These are phyloP conservation scores for Capronia epimyces DNA, from an alignment of 2,329 filamentous ascomycete species.

Conservation along the genomic window DNA sequence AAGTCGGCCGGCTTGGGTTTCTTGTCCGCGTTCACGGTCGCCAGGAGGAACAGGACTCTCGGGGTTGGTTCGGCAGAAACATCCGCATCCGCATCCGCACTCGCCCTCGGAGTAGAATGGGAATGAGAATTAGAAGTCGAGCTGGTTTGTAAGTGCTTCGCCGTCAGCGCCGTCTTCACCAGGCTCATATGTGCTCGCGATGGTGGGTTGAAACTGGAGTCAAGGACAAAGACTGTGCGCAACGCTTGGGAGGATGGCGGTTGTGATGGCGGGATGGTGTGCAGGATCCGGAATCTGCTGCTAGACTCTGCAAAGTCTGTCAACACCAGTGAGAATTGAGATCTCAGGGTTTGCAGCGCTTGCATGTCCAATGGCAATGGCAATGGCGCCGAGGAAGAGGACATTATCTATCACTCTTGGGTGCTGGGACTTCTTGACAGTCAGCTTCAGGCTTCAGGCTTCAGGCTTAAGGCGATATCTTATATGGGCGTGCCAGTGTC, in stretches of 20 bases:
- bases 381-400: no score
- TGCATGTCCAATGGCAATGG: conserved; percentile 9
- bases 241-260: conserved; percentile 9
- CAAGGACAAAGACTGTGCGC: conserved; percentile 53
- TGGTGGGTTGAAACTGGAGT: conserved; percentile 63
- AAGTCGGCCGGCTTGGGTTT: conserved; percentile 46
- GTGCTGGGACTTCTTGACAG: no score
- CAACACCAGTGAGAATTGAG: conserved; percentile 16
- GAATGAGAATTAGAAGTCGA: no score
- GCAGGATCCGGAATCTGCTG: conserved; percentile 17
- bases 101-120: no score
- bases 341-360: conserved; percentile 13
- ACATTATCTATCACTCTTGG: background rate
- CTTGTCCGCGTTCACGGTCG: conserved; percentile 62
- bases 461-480: no score
- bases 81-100: no score
- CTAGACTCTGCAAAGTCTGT: conserved; percentile 20
- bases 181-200: conserved; percentile 55
- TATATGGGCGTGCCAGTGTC: no score
- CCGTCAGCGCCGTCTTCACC: conserved; percentile 47
- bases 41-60: conserved; percentile 55
- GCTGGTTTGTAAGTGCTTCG: no score
- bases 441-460: no score
- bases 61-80: no score
- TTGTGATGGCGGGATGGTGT: conserved; percentile 12